Evolutionary conservation across 805 yeast species (phyloP), one percentile per base, ranked within the genome.

Genomic region (Pichia heedii): DNA sequence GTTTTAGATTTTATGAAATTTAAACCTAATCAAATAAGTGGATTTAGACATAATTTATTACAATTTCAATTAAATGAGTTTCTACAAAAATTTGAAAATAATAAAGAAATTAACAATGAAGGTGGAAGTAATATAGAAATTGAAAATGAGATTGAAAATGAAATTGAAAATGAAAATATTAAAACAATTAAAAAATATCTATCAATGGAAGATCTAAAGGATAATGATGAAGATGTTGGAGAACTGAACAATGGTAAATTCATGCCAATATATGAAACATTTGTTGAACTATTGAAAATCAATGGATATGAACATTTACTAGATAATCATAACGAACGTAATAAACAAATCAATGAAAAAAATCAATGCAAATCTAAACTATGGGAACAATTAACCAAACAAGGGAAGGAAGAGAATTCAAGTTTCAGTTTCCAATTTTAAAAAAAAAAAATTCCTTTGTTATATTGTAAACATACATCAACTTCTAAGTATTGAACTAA

Each of bases 21-120:
- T 51, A 84, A 79, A 54, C 66, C 70, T 7, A 73, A 74, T 30
- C 96, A 88, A 60, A 70, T 88, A 15, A 80, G 89, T 38, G 97
- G 96, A 5, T 87, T 88, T 56, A 76, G 77, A 45, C 73, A 80
- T 13, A 68, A 68, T 32, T 73, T 73, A 40, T 73, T 81, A 19
- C 68, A 66, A 33, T 48, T 46, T 3, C 63, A 68, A 13, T 48
- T 71, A 36, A 48, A 49, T 11, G 51, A 54, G 1, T 56, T 74
- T 49, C 54, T 68, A n/a, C 12, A 29, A 15, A 29, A 29, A 13
- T 29, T n/a, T n/a, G n/a, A n/a, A n/a, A n/a, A n/a, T n/a, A n/a
- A n/a, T n/a, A n/a, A n/a, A n/a, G n/a, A n/a, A n/a, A n/a, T n/a
- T n/a, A n/a, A n/a, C n/a, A n/a, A n/a, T n/a, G n/a, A n/a, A n/a